These are phyloP conservation scores for Pseudognaphalium luteoalbum DNA, from an alignment of 129 eudicot genomes.

Conservation along the genomic window DNA sequence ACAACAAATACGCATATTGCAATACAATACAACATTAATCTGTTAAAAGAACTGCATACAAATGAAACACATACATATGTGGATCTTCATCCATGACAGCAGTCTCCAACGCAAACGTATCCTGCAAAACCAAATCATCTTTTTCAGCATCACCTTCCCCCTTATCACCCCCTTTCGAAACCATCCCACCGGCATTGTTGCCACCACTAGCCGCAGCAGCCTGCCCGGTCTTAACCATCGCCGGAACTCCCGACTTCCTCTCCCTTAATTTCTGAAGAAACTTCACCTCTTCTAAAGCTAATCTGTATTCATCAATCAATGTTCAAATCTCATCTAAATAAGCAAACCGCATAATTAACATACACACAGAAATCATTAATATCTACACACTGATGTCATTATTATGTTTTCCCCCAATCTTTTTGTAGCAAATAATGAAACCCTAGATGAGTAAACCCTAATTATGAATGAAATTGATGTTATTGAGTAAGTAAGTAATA, in stretches of 20 bases:
- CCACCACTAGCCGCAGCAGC: slow-evolving; percentile 29
- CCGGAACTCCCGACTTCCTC: slow-evolving; percentile 81
- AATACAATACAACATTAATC: slow-evolving; percentile 15
- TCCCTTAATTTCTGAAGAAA: slow-evolving; percentile 89
- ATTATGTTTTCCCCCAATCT: neutral
- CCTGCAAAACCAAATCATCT: slow-evolving; percentile 97
- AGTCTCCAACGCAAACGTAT: slow-evolving; percentile 98
- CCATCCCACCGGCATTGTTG: slow-evolving; percentile 37
- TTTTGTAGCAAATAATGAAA: slow-evolving; percentile 1
- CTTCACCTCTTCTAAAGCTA: slow-evolving; percentile 86
- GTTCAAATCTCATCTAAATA: neutral
- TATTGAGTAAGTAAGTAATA: neutral
- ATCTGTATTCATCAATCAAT: slow-evolving; percentile 36
- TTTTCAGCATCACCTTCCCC: slow-evolving; percentile 81
- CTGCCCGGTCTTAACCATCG: slow-evolving; percentile 43
- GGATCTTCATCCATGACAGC: slow-evolving; percentile 99
- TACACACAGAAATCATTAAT: neutral
- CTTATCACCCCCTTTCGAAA: slow-evolving; percentile 56
- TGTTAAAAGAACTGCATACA: slow-evolving; percentile 11
- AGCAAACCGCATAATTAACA: neutral
- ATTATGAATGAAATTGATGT: neutral
- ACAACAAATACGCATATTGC: neutral
- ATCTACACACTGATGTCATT: neutral
- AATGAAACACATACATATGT: slow-evolving; percentile 58
- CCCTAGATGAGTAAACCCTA: slow-evolving; percentile 31